These are phyloP conservation scores for Colletotrichum euphorbiae DNA, from an alignment of 2,329 filamentous ascomycete genomes.

Conservation along the genomic window DNA sequence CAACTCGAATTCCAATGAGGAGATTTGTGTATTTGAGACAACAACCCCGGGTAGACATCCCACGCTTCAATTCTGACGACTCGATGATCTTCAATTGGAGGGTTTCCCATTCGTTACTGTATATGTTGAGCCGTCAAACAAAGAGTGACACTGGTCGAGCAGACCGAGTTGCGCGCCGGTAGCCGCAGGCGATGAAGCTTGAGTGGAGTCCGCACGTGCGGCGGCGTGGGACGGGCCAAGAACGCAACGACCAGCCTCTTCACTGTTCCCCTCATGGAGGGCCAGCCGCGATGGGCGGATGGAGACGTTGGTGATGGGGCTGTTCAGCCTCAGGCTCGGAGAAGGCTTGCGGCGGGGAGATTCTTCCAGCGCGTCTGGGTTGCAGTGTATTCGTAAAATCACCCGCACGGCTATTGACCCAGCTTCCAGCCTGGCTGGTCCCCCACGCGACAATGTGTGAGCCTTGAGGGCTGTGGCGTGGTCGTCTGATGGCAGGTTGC, in stretches of 20 bases:
- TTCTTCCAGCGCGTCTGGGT: slow-evolving; percentile 3
- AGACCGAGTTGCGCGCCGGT: no score
- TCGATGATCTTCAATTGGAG: neutral
- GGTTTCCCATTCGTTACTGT: neutral
- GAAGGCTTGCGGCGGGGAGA: slow-evolving; percentile 13
- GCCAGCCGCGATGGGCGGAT: slow-evolving; percentile 12
- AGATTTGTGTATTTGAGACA: slow-evolving; percentile 21
- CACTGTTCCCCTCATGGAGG: slow-evolving; percentile 10
- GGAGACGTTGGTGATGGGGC: slow-evolving; percentile 25
- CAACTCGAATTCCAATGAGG: slow-evolving; percentile 11
- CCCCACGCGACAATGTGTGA: slow-evolving; percentile 35
- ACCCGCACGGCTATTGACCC: slow-evolving; percentile 20
- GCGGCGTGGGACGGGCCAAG: slow-evolving; percentile 18
- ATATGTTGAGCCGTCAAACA: neutral
- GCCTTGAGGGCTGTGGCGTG: slow-evolving; percentile 21
- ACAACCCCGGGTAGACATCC: slow-evolving; percentile 7
- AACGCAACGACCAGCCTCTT: slow-evolving; percentile 16
- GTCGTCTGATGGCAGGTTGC: slow-evolving; percentile 29
- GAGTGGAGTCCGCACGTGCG: slow-evolving; percentile 29
- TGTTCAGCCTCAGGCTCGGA: slow-evolving; percentile 35
- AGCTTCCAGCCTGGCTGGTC: slow-evolving; percentile 16
- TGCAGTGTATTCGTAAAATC: neutral
- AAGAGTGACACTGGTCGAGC: neutral
- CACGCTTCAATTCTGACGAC: slow-evolving; percentile 25
- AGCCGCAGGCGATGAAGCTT: slow-evolving; percentile 8